These are phyloP conservation scores for Populus euphratica DNA, from an alignment of 345 rosid species.

Conservation along the genomic window DNA sequence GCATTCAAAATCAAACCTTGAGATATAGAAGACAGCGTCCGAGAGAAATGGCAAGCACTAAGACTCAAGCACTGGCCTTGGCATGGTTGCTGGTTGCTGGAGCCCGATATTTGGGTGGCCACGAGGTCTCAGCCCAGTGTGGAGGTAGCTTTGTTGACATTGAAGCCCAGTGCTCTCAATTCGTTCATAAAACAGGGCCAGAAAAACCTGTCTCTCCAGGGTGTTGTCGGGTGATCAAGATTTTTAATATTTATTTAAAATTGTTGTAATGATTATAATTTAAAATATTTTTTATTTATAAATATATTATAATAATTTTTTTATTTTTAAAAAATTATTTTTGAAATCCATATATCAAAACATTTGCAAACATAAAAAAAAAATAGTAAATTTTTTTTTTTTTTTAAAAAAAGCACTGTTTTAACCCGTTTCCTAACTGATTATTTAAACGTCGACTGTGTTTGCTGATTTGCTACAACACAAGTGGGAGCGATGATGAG, in stretches of 20 bases:
- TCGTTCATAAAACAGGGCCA: background rate
- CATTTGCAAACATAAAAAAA: too few relatives aligned
- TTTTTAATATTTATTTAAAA: too few relatives aligned
- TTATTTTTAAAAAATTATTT: too few relatives aligned
- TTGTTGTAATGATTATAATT: too few relatives aligned
- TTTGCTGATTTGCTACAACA: conserved; percentile 18
- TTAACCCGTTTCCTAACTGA: too few relatives aligned
- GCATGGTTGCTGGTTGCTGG: conserved; percentile 1
- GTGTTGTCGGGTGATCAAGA: background rate
- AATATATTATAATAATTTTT: too few relatives aligned
- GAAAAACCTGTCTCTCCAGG: background rate
- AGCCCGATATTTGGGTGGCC: background rate
- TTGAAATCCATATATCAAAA: too few relatives aligned
- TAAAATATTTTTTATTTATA: too few relatives aligned
- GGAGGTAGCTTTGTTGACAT: background rate
- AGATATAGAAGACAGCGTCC: too few relatives aligned
- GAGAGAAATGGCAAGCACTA: background rate
- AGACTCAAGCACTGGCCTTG: background rate
- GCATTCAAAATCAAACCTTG: too few relatives aligned
- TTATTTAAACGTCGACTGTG: background rate
- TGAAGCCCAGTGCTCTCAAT: background rate
- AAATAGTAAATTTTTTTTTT: too few relatives aligned
- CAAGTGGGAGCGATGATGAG: conserved; percentile 25
- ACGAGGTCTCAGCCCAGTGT: background rate
- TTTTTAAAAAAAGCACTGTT: too few relatives aligned